Evolutionary conservation across 148 eudicot genomes (phyloP), one percentile per base, ranked within the genome.

Genomic region (Salicornia ramosissima): DNA sequence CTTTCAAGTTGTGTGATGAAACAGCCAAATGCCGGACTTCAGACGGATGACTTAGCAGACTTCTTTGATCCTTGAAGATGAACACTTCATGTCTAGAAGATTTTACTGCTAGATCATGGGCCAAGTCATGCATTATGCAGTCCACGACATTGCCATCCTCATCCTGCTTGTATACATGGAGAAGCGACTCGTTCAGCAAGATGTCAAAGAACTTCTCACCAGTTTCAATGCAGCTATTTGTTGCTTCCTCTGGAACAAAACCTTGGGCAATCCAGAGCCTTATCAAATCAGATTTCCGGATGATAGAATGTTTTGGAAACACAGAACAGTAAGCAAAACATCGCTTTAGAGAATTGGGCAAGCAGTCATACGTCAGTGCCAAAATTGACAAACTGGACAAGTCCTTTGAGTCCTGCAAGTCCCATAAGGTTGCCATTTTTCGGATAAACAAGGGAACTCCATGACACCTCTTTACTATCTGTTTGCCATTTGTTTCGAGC

Each of bases 221-320:
- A 40, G 40, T 58, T 25, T 54, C 58, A 24, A 24, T 22, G 6
- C 29, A 24, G 30, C 1, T 2, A 2, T 25, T 10, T 1, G 1
- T 13, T 4, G 30, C 2, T 42, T 25, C 30, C 21, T 42, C 30
- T 5, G 50, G 6, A 64, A 64, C 2, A 12, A 64, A 64, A 6
- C 50, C 67, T 64, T 64, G 67, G 10, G 51, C 67, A 11, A 64
- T 19, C 67, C 67, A 64, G 31, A 64, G 67, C 29, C 21, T 1
- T 14, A 64, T 42, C 67, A 64, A 39, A 42, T 64, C 67, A 42
- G 1, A 22, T 24, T 25, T 64, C 15, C 1, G 16, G 11, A 64
- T 42, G 15, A 6, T 24, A 14, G 67, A 11, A 6, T 16, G 2
- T 6, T 64, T 42, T 6, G 49, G 31, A 13, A 64, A 64, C 4